Conservation (phyloP, 306 rosid species). For the Inga laurina region DNA sequence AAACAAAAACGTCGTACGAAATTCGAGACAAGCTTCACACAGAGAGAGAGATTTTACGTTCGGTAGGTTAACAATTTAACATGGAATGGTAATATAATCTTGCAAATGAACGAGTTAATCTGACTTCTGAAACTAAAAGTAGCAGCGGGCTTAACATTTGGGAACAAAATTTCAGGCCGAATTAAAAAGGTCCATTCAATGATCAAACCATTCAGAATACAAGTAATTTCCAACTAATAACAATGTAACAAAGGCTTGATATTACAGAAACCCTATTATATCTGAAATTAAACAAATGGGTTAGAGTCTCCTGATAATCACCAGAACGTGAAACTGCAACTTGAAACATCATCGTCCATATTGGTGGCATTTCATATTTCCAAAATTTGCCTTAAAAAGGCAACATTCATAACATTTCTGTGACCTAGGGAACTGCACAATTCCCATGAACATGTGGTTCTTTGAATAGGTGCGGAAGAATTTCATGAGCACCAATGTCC, state of each 20-base stretch:
- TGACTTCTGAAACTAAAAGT: not conserved
- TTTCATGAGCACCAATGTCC: conserved; percentile 78
- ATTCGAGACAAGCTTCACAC: too few relatives aligned
- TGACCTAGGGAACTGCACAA: conserved; percentile 24
- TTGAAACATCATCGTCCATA: not conserved
- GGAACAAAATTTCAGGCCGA: not conserved
- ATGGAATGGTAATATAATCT: too few relatives aligned
- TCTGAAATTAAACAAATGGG: conserved; percentile 2
- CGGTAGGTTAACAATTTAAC: too few relatives aligned
- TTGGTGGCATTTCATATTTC: conserved; percentile 22
- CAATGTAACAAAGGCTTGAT: not conserved
- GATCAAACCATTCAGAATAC: conserved; percentile 5
- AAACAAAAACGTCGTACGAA: too few relatives aligned
- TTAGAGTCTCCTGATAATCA: conserved; percentile 15
- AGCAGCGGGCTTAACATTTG: not conserved
- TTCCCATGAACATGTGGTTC: conserved; percentile 31
- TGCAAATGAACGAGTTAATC: not conserved
- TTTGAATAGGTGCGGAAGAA: conserved; percentile 79
- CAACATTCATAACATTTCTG: conserved; percentile 22
- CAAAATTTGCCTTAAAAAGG: conserved; percentile 33
- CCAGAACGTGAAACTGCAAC: conserved; percentile 24
- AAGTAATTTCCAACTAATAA: conserved; percentile 16
- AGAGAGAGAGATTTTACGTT: too few relatives aligned
- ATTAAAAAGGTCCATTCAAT: not conserved
- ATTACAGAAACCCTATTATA: not conserved